These are phyloP conservation scores for Byssoonygena ceratinophila DNA, from an alignment of 2,329 filamentous ascomycete species.

Conservation along the genomic window DNA sequence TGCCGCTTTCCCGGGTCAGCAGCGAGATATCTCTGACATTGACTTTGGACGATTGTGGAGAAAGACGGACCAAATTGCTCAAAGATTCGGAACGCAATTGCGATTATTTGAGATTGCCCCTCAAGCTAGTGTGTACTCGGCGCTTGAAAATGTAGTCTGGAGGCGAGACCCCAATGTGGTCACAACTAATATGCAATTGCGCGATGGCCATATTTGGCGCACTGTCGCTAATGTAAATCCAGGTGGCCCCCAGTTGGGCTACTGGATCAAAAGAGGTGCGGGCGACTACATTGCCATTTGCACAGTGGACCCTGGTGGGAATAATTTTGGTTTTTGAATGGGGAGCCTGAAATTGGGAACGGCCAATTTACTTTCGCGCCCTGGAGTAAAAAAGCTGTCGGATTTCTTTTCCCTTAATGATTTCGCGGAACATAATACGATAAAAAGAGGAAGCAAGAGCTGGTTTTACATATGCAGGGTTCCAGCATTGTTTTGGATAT, in stretches of 20 bases:
- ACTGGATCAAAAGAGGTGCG: not conserved
- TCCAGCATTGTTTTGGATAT: too few species aligned
- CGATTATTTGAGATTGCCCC: not conserved
- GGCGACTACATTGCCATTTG: conserved; percentile 4
- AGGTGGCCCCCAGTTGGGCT: not conserved
- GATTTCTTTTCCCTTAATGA: too few species aligned
- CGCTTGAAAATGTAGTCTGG: not conserved
- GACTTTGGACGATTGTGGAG: conserved; percentile 7
- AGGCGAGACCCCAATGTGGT: not conserved
- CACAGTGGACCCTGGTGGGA: not conserved
- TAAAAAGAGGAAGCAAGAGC: too few species aligned
- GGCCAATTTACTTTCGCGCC: too few species aligned
- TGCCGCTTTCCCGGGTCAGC: conserved; percentile 6
- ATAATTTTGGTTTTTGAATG: too few species aligned
- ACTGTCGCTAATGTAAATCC: not conserved
- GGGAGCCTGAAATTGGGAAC: not conserved
- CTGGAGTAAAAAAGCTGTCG: too few species aligned
- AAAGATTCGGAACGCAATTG: conserved; percentile 1
- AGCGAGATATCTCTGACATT: not conserved
- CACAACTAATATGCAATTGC: not conserved
- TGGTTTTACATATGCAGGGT: too few species aligned
- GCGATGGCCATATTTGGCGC: not conserved
- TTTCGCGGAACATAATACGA: too few species aligned
- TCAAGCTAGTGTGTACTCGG: conserved; percentile 5
- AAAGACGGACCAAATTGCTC: not conserved